These are phyloP conservation scores for Oligophagozyma castellii DNA, from an alignment of 1,139 yeast species.

Conservation along the genomic window DNA sequence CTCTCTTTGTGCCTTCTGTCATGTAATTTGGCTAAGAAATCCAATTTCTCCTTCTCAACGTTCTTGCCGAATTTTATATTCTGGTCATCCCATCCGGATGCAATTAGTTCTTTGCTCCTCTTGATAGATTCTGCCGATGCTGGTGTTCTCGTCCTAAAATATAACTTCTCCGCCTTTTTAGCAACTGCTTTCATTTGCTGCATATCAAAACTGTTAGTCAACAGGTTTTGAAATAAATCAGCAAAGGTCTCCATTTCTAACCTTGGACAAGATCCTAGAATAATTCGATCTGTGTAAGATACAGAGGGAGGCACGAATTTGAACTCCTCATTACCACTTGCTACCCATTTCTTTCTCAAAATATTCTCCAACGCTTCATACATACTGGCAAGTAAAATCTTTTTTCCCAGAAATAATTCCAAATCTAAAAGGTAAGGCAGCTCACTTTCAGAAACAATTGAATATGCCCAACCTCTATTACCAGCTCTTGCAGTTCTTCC, in stretches of 20 bases:
- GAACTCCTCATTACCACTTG: constrained; percentile 25
- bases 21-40: constrained; percentile 54
- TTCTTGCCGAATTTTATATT: constrained; percentile 66
- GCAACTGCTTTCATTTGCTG: constrained; percentile 57
- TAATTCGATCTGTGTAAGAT: constrained; percentile 63
- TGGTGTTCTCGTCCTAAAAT: constrained; percentile 70
- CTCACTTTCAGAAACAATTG: constrained; percentile 74
- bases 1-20: constrained; percentile 70
- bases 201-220: constrained; percentile 59
- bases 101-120: constrained; percentile 67
- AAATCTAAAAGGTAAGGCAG: constrained; percentile 81
- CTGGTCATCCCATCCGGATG: constrained; percentile 83
- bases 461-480: constrained; percentile 93
- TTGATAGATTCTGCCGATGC: constrained; percentile 80
- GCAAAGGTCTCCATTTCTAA: constrained; percentile 51
- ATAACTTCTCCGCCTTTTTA: constrained; percentile 74
- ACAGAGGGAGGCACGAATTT: constrained; percentile 37
- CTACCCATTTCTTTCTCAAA: constrained; percentile 32
- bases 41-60: constrained; percentile 59
- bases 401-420: constrained; percentile 80
- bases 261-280: constrained; percentile 76
- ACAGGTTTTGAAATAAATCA: constrained; percentile 55
- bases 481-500: constrained; percentile 99
- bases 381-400: constrained; percentile 58
- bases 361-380: constrained; percentile 46